Evolutionary conservation across 176 grass and related monocot species (phyloP), one percentile per base, ranked within the genome.

Genomic region (Hyparrhenia diplandra): DNA sequence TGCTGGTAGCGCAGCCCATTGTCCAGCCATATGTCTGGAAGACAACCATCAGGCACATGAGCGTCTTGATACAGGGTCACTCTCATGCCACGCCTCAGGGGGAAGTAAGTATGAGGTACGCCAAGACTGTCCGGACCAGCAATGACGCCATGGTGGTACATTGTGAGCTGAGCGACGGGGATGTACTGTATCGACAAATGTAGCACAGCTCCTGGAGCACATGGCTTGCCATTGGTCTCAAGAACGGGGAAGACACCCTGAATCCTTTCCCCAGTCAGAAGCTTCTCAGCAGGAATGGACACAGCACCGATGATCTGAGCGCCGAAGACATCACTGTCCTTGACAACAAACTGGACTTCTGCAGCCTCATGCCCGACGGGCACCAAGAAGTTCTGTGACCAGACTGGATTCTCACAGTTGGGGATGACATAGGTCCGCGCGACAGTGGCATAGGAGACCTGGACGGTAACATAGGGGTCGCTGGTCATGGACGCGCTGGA

Each of bases 11-110:
- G 47, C 74, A 85, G 7, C 41, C 87, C 95, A 80, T 94, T 82
- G 59, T 75, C 86, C 69, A 97, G 84, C 83, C 74, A 87, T 45
- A 98, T 60, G 42, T 88, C 81, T 17, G 92, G 94, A 28, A 94
- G 86, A 73, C 83, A 92, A 75, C 85, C 85, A 29, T 91, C 92
- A 12, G 94, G 94, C 24, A 94, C 94, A 78, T 97, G 94, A 3
- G 92, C 88, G 63, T 94, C 92, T 76, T 98, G 90, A 83, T 98
- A 94, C 40, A 92, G 83, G 28, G 80, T 97, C 36, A 94, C 87
- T 69, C 75, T 92, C 67, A 87, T 86, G 9, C 87, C 94, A 64
- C 62, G 89, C 58, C 85, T 83, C 21, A 94, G 66, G 2, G 87
- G 89, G 42, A 97, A 97, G 78, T 97, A 97, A 14, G 94, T 94